These are phyloP conservation scores for Aspergillus sp. DNA, from an alignment of 2,329 filamentous ascomycete genomes.

Conservation along the genomic window DNA sequence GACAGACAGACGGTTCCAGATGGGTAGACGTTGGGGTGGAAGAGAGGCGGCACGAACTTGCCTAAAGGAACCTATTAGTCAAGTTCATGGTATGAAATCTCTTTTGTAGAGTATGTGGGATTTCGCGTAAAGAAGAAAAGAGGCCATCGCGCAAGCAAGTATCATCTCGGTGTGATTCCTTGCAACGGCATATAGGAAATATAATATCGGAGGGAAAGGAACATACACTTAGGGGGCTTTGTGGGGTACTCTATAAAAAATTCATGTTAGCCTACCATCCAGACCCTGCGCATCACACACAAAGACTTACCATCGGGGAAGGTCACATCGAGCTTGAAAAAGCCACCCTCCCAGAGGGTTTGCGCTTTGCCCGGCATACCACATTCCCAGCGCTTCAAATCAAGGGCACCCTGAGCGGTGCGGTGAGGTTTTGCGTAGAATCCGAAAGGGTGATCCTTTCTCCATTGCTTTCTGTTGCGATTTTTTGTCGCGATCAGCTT, in stretches of 20 bases:
- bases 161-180: too few relatives aligned
- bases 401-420: conserved; percentile 72
- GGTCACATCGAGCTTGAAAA: conserved; percentile 88
- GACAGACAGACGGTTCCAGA: conserved; percentile 96
- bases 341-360: conserved; percentile 95
- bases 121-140: background rate
- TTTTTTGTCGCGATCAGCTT: conserved; percentile 8
- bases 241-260: conserved; percentile 79
- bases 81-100: background rate
- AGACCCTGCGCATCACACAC: background rate
- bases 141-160: too few relatives aligned
- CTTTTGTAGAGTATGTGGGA: background rate
- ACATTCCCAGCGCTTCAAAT: conserved; percentile 95
- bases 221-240: conserved; percentile 95
- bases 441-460: conserved; percentile 92
- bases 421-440: conserved; percentile 90
- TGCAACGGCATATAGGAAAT: too few relatives aligned
- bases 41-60: conserved; percentile 93
- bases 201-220: background rate
- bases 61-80: conserved; percentile 47
- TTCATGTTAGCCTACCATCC: conserved; percentile 9
- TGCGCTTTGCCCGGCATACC: conserved; percentile 94
- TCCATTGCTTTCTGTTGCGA: conserved; percentile 82
- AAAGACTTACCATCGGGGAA: conserved; percentile 79
- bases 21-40: conserved; percentile 98